phyloP scores from a whole-genome alignment of 331 rosid species.

The Stylosanthes scabra region DNA sequence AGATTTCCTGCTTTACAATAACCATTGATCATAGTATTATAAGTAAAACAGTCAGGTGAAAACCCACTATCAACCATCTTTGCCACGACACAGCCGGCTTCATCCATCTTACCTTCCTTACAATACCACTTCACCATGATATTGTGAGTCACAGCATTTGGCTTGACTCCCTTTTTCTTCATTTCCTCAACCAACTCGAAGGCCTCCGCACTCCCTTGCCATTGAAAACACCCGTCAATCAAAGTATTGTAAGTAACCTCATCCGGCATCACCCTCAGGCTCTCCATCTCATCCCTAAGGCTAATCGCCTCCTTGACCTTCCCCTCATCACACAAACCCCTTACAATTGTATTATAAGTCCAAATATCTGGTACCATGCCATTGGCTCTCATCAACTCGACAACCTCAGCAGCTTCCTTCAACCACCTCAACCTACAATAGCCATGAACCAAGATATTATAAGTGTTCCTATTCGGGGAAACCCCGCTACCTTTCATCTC shows the following conservation, averaged over 20 bases:
- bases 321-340: slow-evolving; percentile 72
- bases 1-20: slow-evolving; percentile 75
- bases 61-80: slow-evolving; percentile 75
- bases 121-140: slow-evolving; percentile 82
- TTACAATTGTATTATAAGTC: slow-evolving; percentile 80
- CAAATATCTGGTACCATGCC: slow-evolving; percentile 68
- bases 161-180: slow-evolving; percentile 63
- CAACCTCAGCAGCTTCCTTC: slow-evolving; percentile 72
- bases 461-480: slow-evolving; percentile 63
- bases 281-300: slow-evolving; percentile 76
- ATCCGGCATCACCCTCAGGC: slow-evolving; percentile 64
- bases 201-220: slow-evolving; percentile 51
- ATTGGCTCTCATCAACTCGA: slow-evolving; percentile 67
- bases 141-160: slow-evolving; percentile 70
- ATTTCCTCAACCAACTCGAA: slow-evolving; percentile 68
- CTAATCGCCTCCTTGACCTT: slow-evolving; percentile 73
- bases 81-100: slow-evolving; percentile 51
- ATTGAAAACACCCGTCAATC: slow-evolving; percentile 70
- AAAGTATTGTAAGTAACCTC: slow-evolving; percentile 87
- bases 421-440: slow-evolving; percentile 79
- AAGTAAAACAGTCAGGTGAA: slow-evolving; percentile 73
- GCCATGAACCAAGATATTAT: slow-evolving; percentile 79
- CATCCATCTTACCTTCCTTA: slow-evolving; percentile 76
- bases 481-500: slow-evolving; percentile 70
- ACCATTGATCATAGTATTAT: slow-evolving; percentile 73